A percentile compares a stretch with the other conserved stretches of the same genome.
Conservation (phyloP, 139 green algal genomes). For the Chlorella sorokiniana region DNA sequence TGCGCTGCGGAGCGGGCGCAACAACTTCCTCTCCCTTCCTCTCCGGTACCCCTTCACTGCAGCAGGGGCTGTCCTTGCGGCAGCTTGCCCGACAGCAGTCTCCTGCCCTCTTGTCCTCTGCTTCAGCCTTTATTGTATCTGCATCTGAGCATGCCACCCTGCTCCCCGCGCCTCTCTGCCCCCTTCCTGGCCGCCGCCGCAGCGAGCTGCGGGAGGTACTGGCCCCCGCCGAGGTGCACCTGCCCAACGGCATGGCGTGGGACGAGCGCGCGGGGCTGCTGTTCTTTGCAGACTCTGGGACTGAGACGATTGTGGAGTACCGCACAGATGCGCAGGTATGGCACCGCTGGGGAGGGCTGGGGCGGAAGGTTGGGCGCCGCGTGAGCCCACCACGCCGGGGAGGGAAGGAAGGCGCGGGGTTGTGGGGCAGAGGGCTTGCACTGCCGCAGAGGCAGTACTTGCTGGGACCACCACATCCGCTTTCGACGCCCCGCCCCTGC, state of each 20-base stretch:
- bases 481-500: no score
- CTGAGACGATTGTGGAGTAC: slow-evolving; percentile 34
- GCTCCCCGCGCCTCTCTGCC: no score
- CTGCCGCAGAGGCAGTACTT: no score
- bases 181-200: neutral
- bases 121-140: no score
- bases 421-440: no score
- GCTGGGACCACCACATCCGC: no score
- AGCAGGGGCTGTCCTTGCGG: no score
- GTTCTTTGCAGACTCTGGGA: slow-evolving; percentile 49
- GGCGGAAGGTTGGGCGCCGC: neutral
- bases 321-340: slow-evolving; percentile 39
- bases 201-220: slow-evolving; percentile 13
- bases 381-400: no score
- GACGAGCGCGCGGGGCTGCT: slow-evolving; percentile 31
- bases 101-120: no score
- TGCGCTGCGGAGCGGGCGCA: neutral
- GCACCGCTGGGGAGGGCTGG: neutral
- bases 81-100: no score
- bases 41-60: neutral
- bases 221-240: slow-evolving; percentile 6
- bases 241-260: slow-evolving; percentile 65
- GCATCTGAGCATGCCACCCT: no score
- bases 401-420: no score
- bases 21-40: neutral